Base-by-base conservation (phyloP, 2,329 filamentous ascomycete species). In the Cryphonectria japonica region DNA sequence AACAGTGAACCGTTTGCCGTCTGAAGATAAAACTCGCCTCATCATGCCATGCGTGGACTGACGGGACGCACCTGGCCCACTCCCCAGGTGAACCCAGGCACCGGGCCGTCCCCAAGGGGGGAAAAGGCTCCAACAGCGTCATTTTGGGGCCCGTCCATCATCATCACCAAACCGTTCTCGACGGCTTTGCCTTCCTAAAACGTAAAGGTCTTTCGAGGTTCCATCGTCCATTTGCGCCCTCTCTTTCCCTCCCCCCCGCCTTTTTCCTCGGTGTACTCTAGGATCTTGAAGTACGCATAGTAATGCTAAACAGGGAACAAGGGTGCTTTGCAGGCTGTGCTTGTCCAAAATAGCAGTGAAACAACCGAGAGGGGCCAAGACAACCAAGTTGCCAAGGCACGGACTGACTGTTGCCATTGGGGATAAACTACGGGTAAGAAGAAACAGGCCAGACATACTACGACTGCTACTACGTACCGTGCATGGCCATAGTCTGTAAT, bases 291-390 rank as follows among this genome's bases (percentile, higher is more conserved):
- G 63, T 67, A 69, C 70, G 67, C 70, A 67, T 41, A 32, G 52
- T 52, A 59, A 66, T 69, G 46, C 67, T 7, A 57, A 29, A 59
- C 62, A 22, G 62, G 66, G 62, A 61, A 61, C 16, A 66, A 59
- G 64, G 59, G 39, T 46, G 46, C 14, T n/a, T 32, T 32, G 22
- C 67, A 69, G 43, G 60, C 68, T 57, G 66, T 67, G 68, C 66
- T 60, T 52, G 59, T 72, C 64, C 46, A 70, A 70, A 72, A 70
- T 72, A 72, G 68, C 46, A 70, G 37, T 70, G 64, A 70, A 72
- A 70, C 64, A 70, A 65, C 64, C 64, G 70, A 67, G 70, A 67
- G 67, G 62, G 34, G 46, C 46, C 67, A 26, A 50, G 57, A 64
- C 46, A 46, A 54, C 34, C 19, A 34, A 19, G 34, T 7, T 29